Conservation (phyloP, 1,139 yeast genomes). For the Yamadazyma membranifaciens region DNA sequence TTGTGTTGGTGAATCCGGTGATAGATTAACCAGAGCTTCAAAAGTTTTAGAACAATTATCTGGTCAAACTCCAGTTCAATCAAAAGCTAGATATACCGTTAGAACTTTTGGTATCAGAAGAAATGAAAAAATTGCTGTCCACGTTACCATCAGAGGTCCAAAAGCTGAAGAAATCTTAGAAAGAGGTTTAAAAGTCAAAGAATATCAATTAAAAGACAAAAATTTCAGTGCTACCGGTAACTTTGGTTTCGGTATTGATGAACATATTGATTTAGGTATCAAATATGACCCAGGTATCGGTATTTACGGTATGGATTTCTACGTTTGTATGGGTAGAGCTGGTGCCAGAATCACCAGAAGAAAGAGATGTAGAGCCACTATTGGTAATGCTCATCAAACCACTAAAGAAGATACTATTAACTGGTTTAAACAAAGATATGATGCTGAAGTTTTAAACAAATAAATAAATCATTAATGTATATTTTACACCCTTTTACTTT, state of each 20-base stretch:
- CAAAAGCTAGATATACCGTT: conserved; percentile 99
- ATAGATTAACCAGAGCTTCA: conserved; percentile 99
- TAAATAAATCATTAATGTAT: conserved; percentile 30
- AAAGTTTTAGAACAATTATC: conserved; percentile 99
- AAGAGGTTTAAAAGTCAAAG: conserved; percentile 99
- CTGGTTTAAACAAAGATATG: conserved; percentile 99
- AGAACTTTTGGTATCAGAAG: conserved; percentile 99
- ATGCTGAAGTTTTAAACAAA: conserved; percentile 93
- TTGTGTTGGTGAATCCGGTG: conserved; percentile 99
- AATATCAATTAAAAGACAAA: conserved; percentile 90
- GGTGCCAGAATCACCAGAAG: conserved; percentile 99
- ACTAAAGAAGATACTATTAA: conserved; percentile 90
- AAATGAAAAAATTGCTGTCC: conserved; percentile 99
- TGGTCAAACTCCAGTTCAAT: conserved; percentile 99
- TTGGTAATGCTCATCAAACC: conserved; percentile 94
- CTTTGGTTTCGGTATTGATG: conserved; percentile 99
- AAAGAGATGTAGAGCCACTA: conserved; percentile 88
- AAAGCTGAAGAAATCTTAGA: conserved; percentile 99
- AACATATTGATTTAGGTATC: conserved; percentile 99
- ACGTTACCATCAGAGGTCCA: conserved; percentile 99
- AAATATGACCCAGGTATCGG: conserved; percentile 99
- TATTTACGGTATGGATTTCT: conserved; percentile 99
- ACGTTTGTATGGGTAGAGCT: conserved; percentile 99
- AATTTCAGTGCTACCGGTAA: conserved; percentile 99
- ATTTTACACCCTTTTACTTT: conserved; percentile 1